phyloP scores from a whole-genome alignment of 2,329 filamentous ascomycete species.

The Clonostachys rosea region DNA sequence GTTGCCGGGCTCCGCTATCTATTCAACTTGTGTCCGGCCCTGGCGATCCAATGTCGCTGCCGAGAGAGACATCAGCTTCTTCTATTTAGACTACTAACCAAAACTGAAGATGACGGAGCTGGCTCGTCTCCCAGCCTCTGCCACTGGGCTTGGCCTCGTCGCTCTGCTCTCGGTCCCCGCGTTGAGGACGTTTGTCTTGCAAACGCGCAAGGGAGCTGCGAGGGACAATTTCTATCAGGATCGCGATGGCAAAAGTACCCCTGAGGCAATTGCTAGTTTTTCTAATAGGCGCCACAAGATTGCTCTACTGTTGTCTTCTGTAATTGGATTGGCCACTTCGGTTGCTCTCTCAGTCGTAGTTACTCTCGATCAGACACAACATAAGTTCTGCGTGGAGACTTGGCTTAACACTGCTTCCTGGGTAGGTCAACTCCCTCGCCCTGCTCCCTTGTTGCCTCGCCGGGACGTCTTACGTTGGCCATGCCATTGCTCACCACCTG shows the following conservation, averaged over 20 bases:
- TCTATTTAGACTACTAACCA: no score
- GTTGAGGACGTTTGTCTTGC: constrained; percentile 21
- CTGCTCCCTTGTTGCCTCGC: neutral
- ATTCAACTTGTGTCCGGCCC: no score
- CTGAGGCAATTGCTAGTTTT: constrained; percentile 57
- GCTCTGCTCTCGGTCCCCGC: constrained; percentile 29
- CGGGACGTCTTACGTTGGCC: no score
- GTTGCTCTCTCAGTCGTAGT: constrained; percentile 51
- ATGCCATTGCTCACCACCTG: no score
- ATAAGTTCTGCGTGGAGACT: constrained; percentile 42
- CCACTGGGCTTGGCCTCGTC: constrained; percentile 24
- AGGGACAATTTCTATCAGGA: constrained; percentile 58
- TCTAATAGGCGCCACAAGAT: constrained; percentile 55
- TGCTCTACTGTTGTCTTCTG: constrained; percentile 47
- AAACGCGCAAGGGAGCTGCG: constrained; percentile 24
- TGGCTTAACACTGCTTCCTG: constrained; percentile 59
- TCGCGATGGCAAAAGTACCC: constrained; percentile 63
- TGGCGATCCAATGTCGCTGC: no score
- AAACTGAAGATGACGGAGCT: no score
- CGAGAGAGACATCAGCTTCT: no score
- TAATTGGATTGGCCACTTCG: constrained; percentile 49
- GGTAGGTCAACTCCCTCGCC: constrained; percentile 43
- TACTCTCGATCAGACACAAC: constrained; percentile 25
- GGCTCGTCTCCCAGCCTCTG: constrained; percentile 16
- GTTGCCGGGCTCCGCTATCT: no score